These are phyloP conservation scores for Cnidoscolus chayamansa DNA, from an alignment of 441 rosid species.

Conservation along the genomic window DNA sequence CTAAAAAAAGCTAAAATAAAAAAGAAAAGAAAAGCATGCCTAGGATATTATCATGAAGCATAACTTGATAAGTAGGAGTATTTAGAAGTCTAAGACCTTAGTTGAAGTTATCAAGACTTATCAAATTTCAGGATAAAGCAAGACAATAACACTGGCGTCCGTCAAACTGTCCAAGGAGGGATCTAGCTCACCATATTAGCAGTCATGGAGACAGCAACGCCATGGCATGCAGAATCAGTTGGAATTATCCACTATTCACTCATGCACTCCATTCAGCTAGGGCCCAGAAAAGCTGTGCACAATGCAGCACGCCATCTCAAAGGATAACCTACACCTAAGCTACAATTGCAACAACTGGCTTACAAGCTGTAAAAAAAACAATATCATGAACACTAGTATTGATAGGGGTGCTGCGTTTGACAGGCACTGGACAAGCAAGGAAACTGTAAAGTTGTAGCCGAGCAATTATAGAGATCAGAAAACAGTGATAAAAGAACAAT, in stretches of 20 bases:
- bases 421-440: neutral
- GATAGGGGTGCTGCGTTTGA: neutral
- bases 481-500: neutral
- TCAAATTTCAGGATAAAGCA: neutral
- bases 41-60: neutral
- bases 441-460: neutral
- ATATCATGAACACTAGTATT: neutral
- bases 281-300: neutral
- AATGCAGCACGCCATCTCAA: neutral
- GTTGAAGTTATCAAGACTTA: neutral
- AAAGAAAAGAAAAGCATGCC: neutral
- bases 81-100: neutral
- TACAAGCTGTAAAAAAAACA: neutral
- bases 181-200: neutral
- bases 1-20: neutral
- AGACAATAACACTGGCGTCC: neutral
- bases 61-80: conserved; percentile 1
- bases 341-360: conserved; percentile 7
- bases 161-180: neutral
- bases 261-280: conserved; percentile 1
- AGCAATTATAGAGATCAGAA: neutral
- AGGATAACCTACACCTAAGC: conserved; percentile 6
- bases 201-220: neutral
- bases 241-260: neutral
- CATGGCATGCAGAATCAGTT: conserved; percentile 2